phyloP scores from a whole-genome alignment of 805 yeast species.

The Wickerhamiella allomyrinae region DNA sequence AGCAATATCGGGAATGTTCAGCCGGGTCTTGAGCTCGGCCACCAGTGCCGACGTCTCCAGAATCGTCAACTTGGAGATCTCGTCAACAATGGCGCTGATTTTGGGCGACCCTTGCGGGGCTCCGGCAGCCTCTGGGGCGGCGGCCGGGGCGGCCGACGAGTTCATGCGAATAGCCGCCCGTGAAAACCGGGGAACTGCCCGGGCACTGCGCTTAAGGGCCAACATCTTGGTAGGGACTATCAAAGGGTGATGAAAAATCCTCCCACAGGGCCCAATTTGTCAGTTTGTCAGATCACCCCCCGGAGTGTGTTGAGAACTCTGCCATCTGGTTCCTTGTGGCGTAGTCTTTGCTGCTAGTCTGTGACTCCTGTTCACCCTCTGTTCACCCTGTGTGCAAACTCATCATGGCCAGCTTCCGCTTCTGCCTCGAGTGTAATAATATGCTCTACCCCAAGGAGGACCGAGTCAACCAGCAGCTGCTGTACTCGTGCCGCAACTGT shows the following conservation, averaged over 20 bases:
- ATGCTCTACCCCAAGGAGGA: conserved; percentile 98
- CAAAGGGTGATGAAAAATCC: conserved; percentile 1
- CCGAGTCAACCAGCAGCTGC: conserved; percentile 53
- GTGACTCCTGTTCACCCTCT: too few species aligned
- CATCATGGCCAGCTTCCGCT: conserved; percentile 90
- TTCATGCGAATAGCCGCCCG: conserved; percentile 24
- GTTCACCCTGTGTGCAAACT: too few species aligned
- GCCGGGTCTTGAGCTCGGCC: conserved; percentile 48
- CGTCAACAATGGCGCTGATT: conserved; percentile 74
- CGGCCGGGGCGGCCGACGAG: conserved; percentile 24
- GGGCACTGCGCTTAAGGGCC: conserved; percentile 1
- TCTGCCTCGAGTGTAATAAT: conserved; percentile 93
- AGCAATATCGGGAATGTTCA: conserved; percentile 88
- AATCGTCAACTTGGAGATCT: conserved; percentile 78
- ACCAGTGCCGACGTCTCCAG: conserved; percentile 86
- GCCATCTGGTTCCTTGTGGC: too few species aligned
- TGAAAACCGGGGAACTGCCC: not conserved
- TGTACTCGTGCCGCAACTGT: conserved; percentile 91
- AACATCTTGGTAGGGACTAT: not conserved
- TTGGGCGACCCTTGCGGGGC: conserved; percentile 70
- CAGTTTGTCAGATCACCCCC: not conserved
- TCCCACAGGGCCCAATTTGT: conserved; percentile 2
- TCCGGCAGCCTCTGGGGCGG: too few species aligned
- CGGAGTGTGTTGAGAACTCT: too few species aligned
- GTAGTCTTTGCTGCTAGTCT: too few species aligned